Conservation (phyloP, 345 rosid species). For the Aquilaria malaccensis region DNA sequence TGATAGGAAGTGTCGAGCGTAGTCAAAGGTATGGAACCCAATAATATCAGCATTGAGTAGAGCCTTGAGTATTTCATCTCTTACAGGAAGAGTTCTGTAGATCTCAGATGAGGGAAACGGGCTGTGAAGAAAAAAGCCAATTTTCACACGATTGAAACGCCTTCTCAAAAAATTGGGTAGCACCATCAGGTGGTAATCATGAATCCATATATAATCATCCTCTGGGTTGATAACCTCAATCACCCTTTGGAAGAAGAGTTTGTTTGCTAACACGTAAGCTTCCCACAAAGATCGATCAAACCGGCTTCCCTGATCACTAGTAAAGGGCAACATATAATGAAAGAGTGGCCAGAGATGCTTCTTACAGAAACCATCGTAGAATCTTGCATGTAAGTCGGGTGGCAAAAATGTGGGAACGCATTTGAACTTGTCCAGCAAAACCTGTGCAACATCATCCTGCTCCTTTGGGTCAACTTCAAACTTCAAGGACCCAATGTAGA, state of each 20-base stretch:
- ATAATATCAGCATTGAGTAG: conserved; percentile 36
- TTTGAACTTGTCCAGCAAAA: conserved; percentile 26
- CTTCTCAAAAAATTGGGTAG: conserved; percentile 37
- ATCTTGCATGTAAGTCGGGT: conserved; percentile 24
- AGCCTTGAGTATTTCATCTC: conserved; percentile 37
- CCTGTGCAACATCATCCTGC: conserved; percentile 33
- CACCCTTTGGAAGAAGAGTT: conserved; percentile 29
- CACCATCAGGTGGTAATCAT: conserved; percentile 43
- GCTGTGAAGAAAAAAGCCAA: conserved; percentile 44
- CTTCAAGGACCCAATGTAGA: conserved; percentile 31
- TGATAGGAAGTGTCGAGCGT: conserved; percentile 44
- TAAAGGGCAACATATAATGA: conserved; percentile 37
- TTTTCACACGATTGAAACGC: conserved; percentile 27
- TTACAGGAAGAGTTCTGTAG: conserved; percentile 33
- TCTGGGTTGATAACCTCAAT: conserved; percentile 37
- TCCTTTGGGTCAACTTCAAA: conserved; percentile 27
- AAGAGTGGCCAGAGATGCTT: conserved; percentile 36
- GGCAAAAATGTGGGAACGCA: conserved; percentile 42
- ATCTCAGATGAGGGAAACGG: conserved; percentile 45
- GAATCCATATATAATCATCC: conserved; percentile 38
- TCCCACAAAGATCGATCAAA: conserved; percentile 38
- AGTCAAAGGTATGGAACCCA: conserved; percentile 45
- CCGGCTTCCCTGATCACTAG: conserved; percentile 26
- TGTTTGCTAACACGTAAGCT: conserved; percentile 35
- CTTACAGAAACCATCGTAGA: conserved; percentile 46